Conservation (phyloP, 2,329 filamentous ascomycete genomes). For the Sarocladium brachiariae region DNA sequence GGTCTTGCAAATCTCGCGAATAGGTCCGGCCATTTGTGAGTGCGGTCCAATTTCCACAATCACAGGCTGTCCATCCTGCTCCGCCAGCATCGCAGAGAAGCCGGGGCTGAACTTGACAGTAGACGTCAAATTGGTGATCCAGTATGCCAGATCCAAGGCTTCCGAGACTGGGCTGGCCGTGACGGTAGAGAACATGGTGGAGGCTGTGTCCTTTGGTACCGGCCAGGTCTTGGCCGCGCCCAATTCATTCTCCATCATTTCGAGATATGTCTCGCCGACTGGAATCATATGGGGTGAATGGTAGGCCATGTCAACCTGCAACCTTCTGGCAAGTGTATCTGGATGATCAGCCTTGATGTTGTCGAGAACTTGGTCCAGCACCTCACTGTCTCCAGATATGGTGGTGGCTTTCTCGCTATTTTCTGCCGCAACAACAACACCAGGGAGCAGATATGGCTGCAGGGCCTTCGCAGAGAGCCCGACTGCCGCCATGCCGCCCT, state of each 20-base stretch:
- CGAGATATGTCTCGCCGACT: too few relatives aligned
- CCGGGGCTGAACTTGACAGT: slow-evolving; percentile 28
- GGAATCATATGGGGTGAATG: slow-evolving; percentile 24
- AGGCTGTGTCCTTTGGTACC: too few relatives aligned
- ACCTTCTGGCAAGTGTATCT: slow-evolving; percentile 20
- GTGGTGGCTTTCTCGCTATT: slow-evolving; percentile 31
- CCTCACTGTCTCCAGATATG: slow-evolving; percentile 23
- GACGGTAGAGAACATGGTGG: too few relatives aligned
- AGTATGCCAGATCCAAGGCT: slow-evolving; percentile 19
- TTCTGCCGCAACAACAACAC: slow-evolving; percentile 28
- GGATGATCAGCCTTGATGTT: slow-evolving; percentile 22
- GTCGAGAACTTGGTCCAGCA: slow-evolving; percentile 20
- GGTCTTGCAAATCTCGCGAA: slow-evolving; percentile 20
- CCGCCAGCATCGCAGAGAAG: background rate
- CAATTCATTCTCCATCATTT: too few relatives aligned
- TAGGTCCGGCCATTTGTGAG: slow-evolving; percentile 32
- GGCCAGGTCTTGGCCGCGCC: too few relatives aligned
- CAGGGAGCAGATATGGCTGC: slow-evolving; percentile 18
- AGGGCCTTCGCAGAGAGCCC: slow-evolving; percentile 26
- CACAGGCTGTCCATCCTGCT: background rate
- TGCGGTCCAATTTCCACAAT: slow-evolving; percentile 25
- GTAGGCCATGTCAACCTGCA: slow-evolving; percentile 35
- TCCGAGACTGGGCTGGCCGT: too few relatives aligned
- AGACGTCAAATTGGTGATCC: slow-evolving; percentile 26
- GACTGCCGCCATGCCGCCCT: slow-evolving; percentile 32